Evolutionary conservation across 208 protist genomes (phyloP).

Genomic region (Tritrichomonas musculus): DNA sequence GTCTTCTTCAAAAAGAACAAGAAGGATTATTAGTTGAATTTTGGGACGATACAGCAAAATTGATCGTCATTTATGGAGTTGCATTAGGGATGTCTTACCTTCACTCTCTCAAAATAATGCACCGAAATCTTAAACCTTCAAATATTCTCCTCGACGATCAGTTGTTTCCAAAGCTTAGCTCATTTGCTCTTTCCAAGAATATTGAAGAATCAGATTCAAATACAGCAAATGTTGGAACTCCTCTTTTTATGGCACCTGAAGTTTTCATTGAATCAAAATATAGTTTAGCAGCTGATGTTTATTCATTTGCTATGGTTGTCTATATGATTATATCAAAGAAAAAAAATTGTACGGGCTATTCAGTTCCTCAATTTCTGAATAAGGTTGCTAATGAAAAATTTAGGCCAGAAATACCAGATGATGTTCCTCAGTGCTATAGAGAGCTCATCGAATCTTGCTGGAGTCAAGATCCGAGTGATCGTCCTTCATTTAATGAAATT

Average conservation of each 20-base stretch:
- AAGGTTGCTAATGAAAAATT: background rate
- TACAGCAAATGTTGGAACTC: background rate
- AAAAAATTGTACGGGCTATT: background rate
- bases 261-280: no score
- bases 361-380: background rate
- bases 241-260: constrained; percentile 29
- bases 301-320: background rate
- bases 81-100: no score
- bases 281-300: background rate
- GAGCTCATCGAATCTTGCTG: background rate
- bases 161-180: background rate
- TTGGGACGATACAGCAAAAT: no score
- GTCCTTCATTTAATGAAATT: background rate
- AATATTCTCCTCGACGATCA: constrained; percentile 49
- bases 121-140: no score
- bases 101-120: no score
- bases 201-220: background rate
- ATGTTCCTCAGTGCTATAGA: background rate
- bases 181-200: background rate
- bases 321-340: background rate
- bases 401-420: background rate
- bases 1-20: no score
- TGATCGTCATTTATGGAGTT: no score
- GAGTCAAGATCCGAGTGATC: background rate
- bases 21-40: no score